Conservation (phyloP, 2,329 filamentous ascomycete genomes). For the Magnaporthiopsis rhizophila region DNA sequence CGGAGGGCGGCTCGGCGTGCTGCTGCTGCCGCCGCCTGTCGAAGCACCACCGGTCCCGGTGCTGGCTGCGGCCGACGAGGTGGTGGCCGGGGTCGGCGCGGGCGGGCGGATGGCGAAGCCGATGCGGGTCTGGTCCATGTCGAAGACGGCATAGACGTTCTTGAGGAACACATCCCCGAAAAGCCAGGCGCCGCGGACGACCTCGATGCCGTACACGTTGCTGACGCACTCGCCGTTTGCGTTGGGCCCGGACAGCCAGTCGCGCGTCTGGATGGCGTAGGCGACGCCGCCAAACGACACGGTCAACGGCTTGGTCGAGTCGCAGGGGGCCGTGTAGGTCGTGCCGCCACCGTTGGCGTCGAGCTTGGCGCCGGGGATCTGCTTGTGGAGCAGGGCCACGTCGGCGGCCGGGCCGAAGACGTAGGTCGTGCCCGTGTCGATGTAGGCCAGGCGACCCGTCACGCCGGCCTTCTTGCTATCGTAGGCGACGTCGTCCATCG, state of each 20-base stretch:
- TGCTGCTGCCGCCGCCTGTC: background rate
- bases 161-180: conserved; percentile 80
- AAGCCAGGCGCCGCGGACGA: conserved; percentile 64
- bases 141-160: conserved; percentile 83
- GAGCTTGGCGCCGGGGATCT: conserved; percentile 51
- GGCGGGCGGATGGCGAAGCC: conserved; percentile 33
- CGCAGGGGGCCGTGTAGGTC: conserved; percentile 67
- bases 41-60: conserved; percentile 1
- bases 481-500: conserved; percentile 56
- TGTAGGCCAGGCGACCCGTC: conserved; percentile 54
- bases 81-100: conserved; percentile 8
- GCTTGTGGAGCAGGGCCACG: conserved; percentile 53
- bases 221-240: conserved; percentile 50
- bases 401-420: conserved; percentile 63
- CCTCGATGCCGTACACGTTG: conserved; percentile 65
- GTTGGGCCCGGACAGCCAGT: conserved; percentile 54
- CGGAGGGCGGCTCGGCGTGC: background rate
- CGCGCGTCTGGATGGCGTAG: conserved; percentile 59
- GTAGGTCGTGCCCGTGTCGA: conserved; percentile 80
- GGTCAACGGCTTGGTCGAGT: conserved; percentile 50
- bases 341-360: conserved; percentile 41
- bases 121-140: conserved; percentile 59
- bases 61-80: conserved; percentile 8
- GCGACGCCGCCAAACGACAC: conserved; percentile 60
- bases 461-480: conserved; percentile 51